These are phyloP conservation scores for Hanseniaspora osmophila DNA, from an alignment of 805 yeast genomes.

Conservation along the genomic window DNA sequence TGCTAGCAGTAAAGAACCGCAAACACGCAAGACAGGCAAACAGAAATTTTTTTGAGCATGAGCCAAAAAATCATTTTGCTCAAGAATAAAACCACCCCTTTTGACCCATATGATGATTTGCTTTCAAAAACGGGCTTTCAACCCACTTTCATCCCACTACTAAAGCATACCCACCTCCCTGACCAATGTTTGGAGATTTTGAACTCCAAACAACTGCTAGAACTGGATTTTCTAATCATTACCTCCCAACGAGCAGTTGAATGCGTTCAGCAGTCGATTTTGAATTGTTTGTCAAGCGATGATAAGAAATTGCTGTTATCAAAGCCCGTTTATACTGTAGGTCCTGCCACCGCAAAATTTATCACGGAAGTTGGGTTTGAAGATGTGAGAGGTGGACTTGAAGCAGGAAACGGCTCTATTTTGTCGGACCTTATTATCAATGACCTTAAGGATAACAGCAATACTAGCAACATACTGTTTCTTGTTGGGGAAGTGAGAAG, in stretches of 20 bases:
- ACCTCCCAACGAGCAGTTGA: slow-evolving; percentile 92
- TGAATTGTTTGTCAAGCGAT: slow-evolving; percentile 11
- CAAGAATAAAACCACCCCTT: slow-evolving; percentile 58
- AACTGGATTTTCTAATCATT: slow-evolving; percentile 44
- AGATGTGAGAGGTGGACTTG: slow-evolving; percentile 54
- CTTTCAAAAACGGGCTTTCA: slow-evolving; percentile 25
- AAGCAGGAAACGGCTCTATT: slow-evolving; percentile 70
- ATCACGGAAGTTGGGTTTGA: slow-evolving; percentile 48
- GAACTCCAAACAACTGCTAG: slow-evolving; percentile 27
- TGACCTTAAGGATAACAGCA: slow-evolving; percentile 14
- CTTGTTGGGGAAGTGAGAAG: slow-evolving; percentile 78
- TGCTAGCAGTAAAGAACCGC: no score
- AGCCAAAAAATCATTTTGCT: slow-evolving; percentile 33
- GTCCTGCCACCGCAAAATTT: slow-evolving; percentile 69
- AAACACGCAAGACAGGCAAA: no score
- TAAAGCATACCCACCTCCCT: slow-evolving; percentile 47
- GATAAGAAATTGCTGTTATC: slow-evolving; percentile 21
- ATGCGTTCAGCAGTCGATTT: slow-evolving; percentile 38
- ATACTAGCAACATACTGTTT: slow-evolving; percentile 33
- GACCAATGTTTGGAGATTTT: slow-evolving; percentile 31
- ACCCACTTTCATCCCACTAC: slow-evolving; percentile 57
- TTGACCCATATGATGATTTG: slow-evolving; percentile 46
- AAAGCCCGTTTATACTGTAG: slow-evolving; percentile 71
- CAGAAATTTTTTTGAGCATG: no score
- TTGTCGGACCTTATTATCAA: slow-evolving; percentile 49